phyloP scores from a whole-genome alignment of 1,284 basidiomycete species.

The Heterobasidion annosum region DNA sequence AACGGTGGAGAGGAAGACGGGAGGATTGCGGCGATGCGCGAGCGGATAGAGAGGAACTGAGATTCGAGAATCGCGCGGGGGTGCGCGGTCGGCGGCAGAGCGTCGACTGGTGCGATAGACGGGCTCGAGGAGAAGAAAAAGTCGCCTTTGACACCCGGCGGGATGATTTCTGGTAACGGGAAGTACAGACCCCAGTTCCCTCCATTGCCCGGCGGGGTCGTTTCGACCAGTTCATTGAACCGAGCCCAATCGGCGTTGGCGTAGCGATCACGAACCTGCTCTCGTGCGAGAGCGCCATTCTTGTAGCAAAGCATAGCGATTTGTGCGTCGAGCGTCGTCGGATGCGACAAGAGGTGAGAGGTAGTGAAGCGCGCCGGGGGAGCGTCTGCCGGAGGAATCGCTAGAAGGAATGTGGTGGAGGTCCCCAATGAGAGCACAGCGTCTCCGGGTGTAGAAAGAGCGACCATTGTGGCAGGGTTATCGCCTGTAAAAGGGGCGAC shows the following conservation, averaged over 20 bases:
- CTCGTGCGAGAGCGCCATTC: conserved; percentile 77
- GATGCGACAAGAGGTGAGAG: conserved; percentile 67
- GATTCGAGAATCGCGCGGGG: conserved; percentile 83
- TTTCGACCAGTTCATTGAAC: conserved; percentile 65
- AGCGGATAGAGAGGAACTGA: conserved; percentile 75
- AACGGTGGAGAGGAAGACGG: conserved; percentile 49
- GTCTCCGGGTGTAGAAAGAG: conserved; percentile 74
- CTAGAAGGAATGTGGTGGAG: conserved; percentile 81
- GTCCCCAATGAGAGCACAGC: conserved; percentile 88
- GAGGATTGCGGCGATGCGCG: conserved; percentile 61
- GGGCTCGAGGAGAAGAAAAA: conserved; percentile 31
- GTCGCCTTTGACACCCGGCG: conserved; percentile 60
- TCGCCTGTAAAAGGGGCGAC: conserved; percentile 88
- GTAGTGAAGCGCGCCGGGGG: conserved; percentile 66
- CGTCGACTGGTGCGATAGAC: conserved; percentile 17
- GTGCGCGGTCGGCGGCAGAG: conserved; percentile 43
- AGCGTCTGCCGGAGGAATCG: conserved; percentile 50
- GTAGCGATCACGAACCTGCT: conserved; percentile 69
- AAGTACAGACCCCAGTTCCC: conserved; percentile 65
- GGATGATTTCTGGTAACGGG: conserved; percentile 80
- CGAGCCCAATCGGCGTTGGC: conserved; percentile 55
- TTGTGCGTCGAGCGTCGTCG: conserved; percentile 47
- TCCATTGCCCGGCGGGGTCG: conserved; percentile 49
- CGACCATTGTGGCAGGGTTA: conserved; percentile 83
- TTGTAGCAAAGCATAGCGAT: conserved; percentile 82